Evolutionary conservation across 768 basidiomycete genomes (phyloP).

Genomic region (Collybia nuda): DNA sequence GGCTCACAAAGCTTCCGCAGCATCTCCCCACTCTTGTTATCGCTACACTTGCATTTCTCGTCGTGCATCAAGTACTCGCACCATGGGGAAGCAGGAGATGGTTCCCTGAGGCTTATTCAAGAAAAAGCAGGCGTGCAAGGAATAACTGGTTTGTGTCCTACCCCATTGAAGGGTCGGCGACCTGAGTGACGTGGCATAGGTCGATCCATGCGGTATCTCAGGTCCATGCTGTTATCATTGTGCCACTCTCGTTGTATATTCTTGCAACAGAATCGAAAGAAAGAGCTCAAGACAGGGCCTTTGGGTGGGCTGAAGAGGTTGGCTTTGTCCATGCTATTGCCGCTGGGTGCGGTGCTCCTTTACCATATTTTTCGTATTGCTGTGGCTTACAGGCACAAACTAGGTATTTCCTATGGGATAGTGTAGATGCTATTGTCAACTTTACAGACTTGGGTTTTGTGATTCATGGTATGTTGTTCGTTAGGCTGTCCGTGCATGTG

Average conservation of each 20-base stretch:
- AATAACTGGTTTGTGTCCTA: conserved; percentile 57
- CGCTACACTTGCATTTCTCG: conserved; percentile 56
- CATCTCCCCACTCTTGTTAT: conserved; percentile 54
- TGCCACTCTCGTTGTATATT: conserved; percentile 60
- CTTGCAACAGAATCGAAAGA: conserved; percentile 39
- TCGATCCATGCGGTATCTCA: conserved; percentile 72
- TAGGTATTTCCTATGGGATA: conserved; percentile 87
- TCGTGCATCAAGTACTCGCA: conserved; percentile 57
- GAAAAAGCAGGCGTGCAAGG: conserved; percentile 41
- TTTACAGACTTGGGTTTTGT: conserved; percentile 75
- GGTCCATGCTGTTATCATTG: conserved; percentile 65
- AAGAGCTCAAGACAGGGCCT: conserved; percentile 62
- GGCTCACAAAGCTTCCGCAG: conserved; percentile 53
- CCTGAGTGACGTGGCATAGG: conserved; percentile 37
- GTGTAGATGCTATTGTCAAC: conserved; percentile 65
- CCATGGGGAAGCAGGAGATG: conserved; percentile 48
- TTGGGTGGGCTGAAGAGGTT: conserved; percentile 66
- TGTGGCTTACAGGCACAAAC: neutral
- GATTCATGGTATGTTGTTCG: conserved; percentile 57
- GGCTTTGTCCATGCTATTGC: conserved; percentile 68
- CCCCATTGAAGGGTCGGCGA: neutral
- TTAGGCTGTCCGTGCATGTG: neutral
- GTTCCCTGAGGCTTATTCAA: conserved; percentile 51
- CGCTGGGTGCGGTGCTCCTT: conserved; percentile 54
- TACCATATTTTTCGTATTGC: neutral